phyloP scores from a whole-genome alignment of 306 rosid genomes.

The Purshia tridentata region DNA sequence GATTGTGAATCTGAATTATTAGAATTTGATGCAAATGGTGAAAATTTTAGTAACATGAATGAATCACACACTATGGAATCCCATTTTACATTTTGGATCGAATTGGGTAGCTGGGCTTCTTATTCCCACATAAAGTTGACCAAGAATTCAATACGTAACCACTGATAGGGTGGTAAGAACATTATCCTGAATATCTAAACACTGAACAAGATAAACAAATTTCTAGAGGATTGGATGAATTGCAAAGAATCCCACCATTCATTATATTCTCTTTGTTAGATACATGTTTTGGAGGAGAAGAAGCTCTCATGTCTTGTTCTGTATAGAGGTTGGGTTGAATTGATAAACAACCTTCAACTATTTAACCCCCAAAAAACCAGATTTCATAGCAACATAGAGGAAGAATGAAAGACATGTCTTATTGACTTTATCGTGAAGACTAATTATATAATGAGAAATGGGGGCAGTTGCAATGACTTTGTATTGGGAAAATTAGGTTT shows the following conservation, averaged over 20 bases:
- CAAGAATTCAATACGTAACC: not conserved
- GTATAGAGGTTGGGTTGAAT: not conserved
- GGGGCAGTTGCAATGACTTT: not conserved
- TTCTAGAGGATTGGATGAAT: not conserved
- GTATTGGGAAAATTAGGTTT: not conserved
- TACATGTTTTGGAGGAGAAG: constrained; percentile 14
- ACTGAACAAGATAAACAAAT: not conserved
- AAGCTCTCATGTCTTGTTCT: not conserved
- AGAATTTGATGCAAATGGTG: not conserved
- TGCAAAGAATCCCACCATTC: not conserved
- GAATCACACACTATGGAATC: not conserved
- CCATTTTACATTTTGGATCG: not conserved
- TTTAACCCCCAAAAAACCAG: not conserved
- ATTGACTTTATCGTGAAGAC: not conserved
- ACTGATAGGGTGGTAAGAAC: not conserved
- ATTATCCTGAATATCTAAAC: not conserved
- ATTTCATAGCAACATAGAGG: not conserved
- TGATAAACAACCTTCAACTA: not conserved
- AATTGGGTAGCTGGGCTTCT: not conserved
- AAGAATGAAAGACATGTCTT: not conserved
- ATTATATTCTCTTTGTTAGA: not conserved
- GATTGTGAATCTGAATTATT: constrained; percentile 11
- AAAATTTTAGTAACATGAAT: not conserved
- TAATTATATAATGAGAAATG: not conserved
- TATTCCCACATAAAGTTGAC: not conserved